These are phyloP conservation scores for Lentinus brumalis DNA, from an alignment of 768 basidiomycete genomes.

Conservation along the genomic window DNA sequence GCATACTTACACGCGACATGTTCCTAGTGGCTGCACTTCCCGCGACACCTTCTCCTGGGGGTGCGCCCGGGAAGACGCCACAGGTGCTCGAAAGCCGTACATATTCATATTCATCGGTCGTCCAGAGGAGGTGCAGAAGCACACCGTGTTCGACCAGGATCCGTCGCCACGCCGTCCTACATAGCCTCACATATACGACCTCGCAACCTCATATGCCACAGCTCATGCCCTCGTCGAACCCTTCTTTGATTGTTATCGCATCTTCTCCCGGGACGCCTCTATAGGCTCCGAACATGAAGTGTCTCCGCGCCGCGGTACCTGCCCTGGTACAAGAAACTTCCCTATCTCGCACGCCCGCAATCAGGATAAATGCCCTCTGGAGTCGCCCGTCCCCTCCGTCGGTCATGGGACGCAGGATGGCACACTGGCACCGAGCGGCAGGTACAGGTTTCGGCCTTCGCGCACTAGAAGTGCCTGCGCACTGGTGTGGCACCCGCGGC, in stretches of 20 bases:
- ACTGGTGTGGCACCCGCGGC: neutral
- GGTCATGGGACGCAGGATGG: constrained; percentile 16
- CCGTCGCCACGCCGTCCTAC: too few relatives aligned
- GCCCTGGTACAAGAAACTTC: constrained; percentile 6
- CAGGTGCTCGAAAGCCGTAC: neutral
- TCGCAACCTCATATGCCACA: too few relatives aligned
- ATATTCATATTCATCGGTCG: neutral
- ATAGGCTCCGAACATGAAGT: too few relatives aligned
- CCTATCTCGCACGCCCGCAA: constrained; percentile 2
- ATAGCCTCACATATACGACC: too few relatives aligned
- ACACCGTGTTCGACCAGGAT: too few relatives aligned
- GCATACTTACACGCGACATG: neutral
- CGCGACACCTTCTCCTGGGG: neutral
- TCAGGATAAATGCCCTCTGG: constrained; percentile 17
- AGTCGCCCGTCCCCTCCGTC: constrained; percentile 5
- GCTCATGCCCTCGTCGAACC: too few relatives aligned
- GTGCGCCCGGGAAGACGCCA: neutral
- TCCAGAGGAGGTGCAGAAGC: too few relatives aligned
- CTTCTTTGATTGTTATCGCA: too few relatives aligned
- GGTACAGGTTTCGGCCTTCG: neutral
- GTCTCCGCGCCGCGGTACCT: neutral
- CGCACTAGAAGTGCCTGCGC: neutral
- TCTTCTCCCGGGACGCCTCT: too few relatives aligned
- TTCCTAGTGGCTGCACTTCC: neutral
- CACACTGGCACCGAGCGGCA: constrained; percentile 4